Conservation (phyloP, 164 flowering plant species). For the Aristolochia contorta region DNA sequence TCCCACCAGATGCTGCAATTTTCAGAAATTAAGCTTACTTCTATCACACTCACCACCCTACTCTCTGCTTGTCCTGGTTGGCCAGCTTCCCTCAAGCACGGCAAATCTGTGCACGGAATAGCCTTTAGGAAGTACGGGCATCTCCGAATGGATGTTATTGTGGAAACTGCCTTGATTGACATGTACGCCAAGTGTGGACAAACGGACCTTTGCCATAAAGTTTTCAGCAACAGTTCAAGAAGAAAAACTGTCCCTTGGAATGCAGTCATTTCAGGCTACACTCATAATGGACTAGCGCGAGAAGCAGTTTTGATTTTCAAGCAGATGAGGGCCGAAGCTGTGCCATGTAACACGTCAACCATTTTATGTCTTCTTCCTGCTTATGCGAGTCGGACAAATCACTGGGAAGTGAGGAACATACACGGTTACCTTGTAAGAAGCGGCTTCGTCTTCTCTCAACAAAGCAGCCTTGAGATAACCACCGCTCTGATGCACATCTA, state of each 20-base stretch:
- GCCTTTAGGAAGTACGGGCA: conserved; percentile 25
- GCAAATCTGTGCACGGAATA: conserved; percentile 59
- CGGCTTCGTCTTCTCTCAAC: conserved; percentile 24
- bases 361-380: conserved; percentile 58
- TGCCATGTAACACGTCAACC: conserved; percentile 42
- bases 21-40: conserved; percentile 50
- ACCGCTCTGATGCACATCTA: conserved; percentile 54
- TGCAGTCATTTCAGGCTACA: conserved; percentile 52
- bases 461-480: conserved; percentile 29
- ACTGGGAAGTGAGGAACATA: conserved; percentile 45
- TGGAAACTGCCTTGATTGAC: conserved; percentile 61
- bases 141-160: conserved; percentile 36
- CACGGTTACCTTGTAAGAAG: conserved; percentile 45
- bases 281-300: conserved; percentile 33
- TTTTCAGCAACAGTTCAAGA: conserved; percentile 33
- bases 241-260: conserved; percentile 57
- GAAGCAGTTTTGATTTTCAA: conserved; percentile 56
- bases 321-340: conserved; percentile 37
- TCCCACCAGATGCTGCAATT: conserved; percentile 51
- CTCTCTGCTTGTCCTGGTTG: conserved; percentile 48
- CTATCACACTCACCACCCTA: conserved; percentile 48
- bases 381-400: conserved; percentile 47
- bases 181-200: conserved; percentile 59
- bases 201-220: conserved; percentile 28
- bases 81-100: conserved; percentile 22